Base-by-base conservation (phyloP, 495 filamentous ascomycete species). In the Zalerion maritima region DNA sequence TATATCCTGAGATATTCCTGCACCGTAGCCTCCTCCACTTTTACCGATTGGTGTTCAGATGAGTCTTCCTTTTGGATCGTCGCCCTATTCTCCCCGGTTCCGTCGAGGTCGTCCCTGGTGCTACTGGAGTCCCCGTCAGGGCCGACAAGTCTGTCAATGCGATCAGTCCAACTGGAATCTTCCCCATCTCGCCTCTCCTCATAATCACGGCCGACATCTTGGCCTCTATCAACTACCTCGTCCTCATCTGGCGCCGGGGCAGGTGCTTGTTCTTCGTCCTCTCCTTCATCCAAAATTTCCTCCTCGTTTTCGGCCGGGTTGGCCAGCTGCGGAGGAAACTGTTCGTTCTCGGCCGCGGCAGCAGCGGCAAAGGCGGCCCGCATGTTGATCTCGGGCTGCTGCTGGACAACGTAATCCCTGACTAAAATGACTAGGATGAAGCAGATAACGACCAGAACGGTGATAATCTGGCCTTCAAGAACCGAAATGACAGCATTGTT, bases 341-440 rank as follows among this genome's bases (percentile, higher is more conserved):
- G 11, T 42, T 24, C 17, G n/a, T 28, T 20, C 7, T 30, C 26
- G 8, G 15, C 36, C 11, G 18, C 28, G 14, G 18, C 75, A 47
- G 12, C 54, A 5, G 57, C 57, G 12, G 58, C 61, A 40, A 69
- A 67, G 10, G 57, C 64, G 14, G 62, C 65, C 6, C 67, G 61
- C 61, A 69, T 64, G 38, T 70, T 68, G 42, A 78, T 60, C 36
- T 79, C 78, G 6, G 85, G 86, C 45, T 94, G 91, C 47, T 96
- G 89, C 44, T 96, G 87, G 4, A 96, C 84, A 21, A 99, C 89
- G 72, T 92, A 99, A 54, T 99, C 89, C 11, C 89, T 65, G 28
- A 99, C 94, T 11, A 99, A 56, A 40, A 99, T 94, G 22, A 99
- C 73, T 18, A 99, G 55, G 29, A 99, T 93, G 49, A 96, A 96